phyloP scores from a whole-genome alignment of 2,329 filamentous ascomycete genomes.

The Magnaporthales sp. region DNA sequence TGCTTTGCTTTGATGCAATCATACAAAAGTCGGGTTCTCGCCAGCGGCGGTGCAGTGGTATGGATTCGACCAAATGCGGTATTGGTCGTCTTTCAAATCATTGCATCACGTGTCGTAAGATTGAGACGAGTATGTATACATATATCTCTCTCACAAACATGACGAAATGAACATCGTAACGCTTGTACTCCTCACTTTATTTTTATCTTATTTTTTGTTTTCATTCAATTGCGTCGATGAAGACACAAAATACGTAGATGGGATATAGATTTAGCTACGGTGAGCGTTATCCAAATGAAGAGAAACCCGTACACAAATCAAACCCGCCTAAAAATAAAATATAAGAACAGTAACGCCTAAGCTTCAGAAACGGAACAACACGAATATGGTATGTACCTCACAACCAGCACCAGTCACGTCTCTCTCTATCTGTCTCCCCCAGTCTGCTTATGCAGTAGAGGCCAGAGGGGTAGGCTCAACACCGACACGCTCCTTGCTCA shows the following conservation, averaged over 20 bases:
- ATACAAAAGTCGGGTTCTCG: too few relatives aligned
- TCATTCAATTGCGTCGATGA: background rate
- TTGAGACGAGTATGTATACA: too few relatives aligned
- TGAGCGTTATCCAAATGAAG: background rate
- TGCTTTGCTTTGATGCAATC: too few relatives aligned
- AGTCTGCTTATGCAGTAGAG: constrained; percentile 28
- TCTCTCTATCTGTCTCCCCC: background rate
- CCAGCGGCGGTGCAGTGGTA: too few relatives aligned
- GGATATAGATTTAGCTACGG: background rate
- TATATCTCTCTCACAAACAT: too few relatives aligned
- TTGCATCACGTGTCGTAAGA: too few relatives aligned
- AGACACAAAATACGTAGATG: background rate
- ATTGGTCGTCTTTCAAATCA: too few relatives aligned
- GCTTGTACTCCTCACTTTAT: too few relatives aligned
- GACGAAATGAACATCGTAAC: too few relatives aligned
- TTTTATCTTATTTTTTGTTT: too few relatives aligned
- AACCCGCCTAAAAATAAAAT: background rate
- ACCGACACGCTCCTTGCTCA: constrained; percentile 91
- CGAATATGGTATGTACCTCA: background rate
- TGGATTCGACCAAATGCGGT: too few relatives aligned
- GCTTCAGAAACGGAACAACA: background rate
- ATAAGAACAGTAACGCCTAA: background rate
- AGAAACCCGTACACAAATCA: background rate
- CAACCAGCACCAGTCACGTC: background rate
- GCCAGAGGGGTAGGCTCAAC: constrained; percentile 62